These are phyloP conservation scores for Plectosphaerella plurivora DNA, from an alignment of 2,329 filamentous ascomycete genomes.

Conservation along the genomic window DNA sequence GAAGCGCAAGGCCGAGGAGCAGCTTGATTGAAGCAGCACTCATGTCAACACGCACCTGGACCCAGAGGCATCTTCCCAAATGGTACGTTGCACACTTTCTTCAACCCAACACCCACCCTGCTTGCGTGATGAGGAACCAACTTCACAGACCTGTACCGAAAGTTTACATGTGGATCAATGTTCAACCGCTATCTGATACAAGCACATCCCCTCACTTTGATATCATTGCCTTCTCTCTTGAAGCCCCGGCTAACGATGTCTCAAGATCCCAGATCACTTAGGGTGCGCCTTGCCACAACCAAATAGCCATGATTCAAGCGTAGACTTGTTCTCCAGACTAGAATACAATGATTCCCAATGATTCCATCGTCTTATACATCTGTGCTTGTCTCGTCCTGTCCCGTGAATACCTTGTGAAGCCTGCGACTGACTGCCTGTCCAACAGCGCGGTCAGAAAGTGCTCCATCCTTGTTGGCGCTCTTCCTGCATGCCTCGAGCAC, in stretches of 20 bases:
- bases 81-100: slow-evolving; percentile 31
- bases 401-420: slow-evolving; percentile 56
- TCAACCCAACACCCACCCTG: slow-evolving; percentile 17
- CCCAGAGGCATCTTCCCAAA: slow-evolving; percentile 6
- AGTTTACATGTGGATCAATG: slow-evolving; percentile 60
- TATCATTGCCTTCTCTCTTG: background rate
- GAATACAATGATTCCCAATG: background rate
- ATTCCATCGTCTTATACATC: slow-evolving; percentile 37
- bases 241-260: background rate
- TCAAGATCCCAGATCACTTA: too few species aligned
- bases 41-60: background rate
- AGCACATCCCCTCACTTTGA: background rate
- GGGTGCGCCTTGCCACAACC: too few species aligned
- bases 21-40: slow-evolving; percentile 10
- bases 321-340: background rate
- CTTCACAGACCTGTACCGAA: slow-evolving; percentile 87
- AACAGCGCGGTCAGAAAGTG: slow-evolving; percentile 47
- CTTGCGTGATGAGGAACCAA: slow-evolving; percentile 66
- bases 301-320: too few species aligned
- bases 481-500: slow-evolving; percentile 59
- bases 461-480: slow-evolving; percentile 53
- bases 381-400: slow-evolving; percentile 48
- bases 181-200: slow-evolving; percentile 71
- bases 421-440: slow-evolving; percentile 56
- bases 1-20: slow-evolving; percentile 37